These are phyloP conservation scores for Pleurotus giganteus DNA, from an alignment of 768 basidiomycete genomes.

Conservation along the genomic window DNA sequence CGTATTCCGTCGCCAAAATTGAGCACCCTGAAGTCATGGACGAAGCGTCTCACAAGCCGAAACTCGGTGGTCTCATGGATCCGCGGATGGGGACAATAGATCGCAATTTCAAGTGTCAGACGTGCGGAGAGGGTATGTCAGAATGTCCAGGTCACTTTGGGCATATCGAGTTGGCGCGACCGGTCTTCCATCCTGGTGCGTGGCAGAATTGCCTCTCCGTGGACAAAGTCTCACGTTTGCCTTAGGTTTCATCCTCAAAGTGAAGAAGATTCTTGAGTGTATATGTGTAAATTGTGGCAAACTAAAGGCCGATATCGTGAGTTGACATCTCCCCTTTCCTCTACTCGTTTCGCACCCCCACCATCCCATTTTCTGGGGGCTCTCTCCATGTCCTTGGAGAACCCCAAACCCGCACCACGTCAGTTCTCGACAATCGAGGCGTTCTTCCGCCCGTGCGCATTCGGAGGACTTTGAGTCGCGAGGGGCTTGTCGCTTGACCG, in stretches of 20 bases:
- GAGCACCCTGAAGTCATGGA: constrained; percentile 99
- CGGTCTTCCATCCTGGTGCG: constrained; percentile 89
- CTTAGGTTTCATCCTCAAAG: constrained; percentile 95
- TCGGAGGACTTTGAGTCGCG: constrained; percentile 50
- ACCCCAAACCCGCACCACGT: constrained; percentile 91
- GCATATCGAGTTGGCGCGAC: constrained; percentile 93
- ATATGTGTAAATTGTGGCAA: constrained; percentile 99
- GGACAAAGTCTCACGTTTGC: neutral
- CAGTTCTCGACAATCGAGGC: constrained; percentile 76
- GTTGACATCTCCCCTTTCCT: constrained; percentile 71
- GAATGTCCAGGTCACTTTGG: constrained; percentile 99
- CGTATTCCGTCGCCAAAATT: constrained; percentile 96
- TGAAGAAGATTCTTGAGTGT: constrained; percentile 99
- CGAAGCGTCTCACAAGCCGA: constrained; percentile 85
- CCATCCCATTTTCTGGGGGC: constrained; percentile 98
- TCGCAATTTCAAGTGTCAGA: constrained; percentile 98
- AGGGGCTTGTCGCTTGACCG: constrained; percentile 95
- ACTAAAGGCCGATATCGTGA: constrained; percentile 96
- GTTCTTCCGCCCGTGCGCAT: constrained; percentile 68
- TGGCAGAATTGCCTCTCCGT: neutral
- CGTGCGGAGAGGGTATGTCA: constrained; percentile 99
- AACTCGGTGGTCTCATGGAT: constrained; percentile 95
- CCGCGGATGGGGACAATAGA: constrained; percentile 98
- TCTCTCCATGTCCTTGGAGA: constrained; percentile 90
- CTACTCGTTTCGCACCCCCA: constrained; percentile 93